These are phyloP conservation scores for Globisporangium paroecandrum DNA, from an alignment of 352 stramenopile species.

Conservation along the genomic window DNA sequence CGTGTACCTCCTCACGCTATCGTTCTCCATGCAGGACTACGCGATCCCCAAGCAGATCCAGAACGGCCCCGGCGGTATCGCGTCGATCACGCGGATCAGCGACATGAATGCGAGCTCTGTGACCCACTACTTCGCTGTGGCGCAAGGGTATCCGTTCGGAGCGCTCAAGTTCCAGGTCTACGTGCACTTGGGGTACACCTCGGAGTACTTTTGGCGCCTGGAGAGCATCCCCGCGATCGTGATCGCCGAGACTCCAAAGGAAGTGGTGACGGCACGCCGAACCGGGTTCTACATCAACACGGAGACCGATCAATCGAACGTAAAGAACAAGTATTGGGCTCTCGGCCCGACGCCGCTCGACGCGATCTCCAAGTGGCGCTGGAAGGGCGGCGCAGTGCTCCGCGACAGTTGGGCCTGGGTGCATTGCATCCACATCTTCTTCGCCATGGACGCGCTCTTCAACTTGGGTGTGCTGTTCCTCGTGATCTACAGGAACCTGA, in stretches of 20 bases:
- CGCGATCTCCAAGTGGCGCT: slow-evolving; percentile 23
- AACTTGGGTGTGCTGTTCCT: slow-evolving; percentile 37
- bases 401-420: slow-evolving; percentile 50
- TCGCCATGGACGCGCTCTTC: slow-evolving; percentile 39
- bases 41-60: not conserved
- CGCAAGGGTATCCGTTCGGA: not conserved
- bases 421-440: slow-evolving; percentile 41
- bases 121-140: not conserved
- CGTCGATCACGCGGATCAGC: not conserved
- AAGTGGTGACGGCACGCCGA: slow-evolving; percentile 21
- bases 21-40: not conserved
- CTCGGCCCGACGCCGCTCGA: slow-evolving; percentile 16
- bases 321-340: slow-evolving; percentile 26
- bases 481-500: slow-evolving; percentile 33
- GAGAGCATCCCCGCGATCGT: not conserved
- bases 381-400: slow-evolving; percentile 26
- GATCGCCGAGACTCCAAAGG: slow-evolving; percentile 3
- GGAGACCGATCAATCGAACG: slow-evolving; percentile 31
- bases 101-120: not conserved
- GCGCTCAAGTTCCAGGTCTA: slow-evolving; percentile 5
- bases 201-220: not conserved
- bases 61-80: not conserved
- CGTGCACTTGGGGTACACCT: not conserved
- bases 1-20: not conserved
- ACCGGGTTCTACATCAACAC: slow-evolving; percentile 22